Base-by-base conservation (phyloP, 768 basidiomycete genomes). In the Phanerochaete carnosa region DNA sequence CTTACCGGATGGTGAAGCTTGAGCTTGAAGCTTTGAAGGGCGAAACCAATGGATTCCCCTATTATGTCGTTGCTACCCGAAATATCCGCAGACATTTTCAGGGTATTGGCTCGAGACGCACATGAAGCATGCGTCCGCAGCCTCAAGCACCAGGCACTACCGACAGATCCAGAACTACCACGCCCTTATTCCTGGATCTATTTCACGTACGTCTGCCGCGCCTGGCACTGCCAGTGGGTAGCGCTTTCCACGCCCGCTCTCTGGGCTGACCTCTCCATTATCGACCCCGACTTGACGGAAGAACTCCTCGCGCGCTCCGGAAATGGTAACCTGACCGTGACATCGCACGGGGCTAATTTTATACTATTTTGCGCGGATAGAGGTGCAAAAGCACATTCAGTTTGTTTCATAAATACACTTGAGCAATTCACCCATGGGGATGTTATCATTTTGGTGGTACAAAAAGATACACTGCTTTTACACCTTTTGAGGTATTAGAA, bases 161-260 rank as follows among this genome's bases (percentile, higher is more conserved):
- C 39, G 19, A 19, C 11, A 43, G 39, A 43, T 19, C 16, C 39
- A 7, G 39, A 43, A 9, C 4, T 9, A 19, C 39, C 39, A 43
- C 39, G 39, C 19, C 51, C 51, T 13, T 55, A 61, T 32, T 25
- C 25, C 23, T 61, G 60, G 54, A 33, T 61, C 23, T 9, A 16
- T 16, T 35, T 66, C 32, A 60, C 63, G 3, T 59, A 60, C 25
- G 63, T 66, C 39, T 66, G 61, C 30, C 61, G 45, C 37, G 22
- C 22, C 12, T 64, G 63, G 61, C 39, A n/a, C n/a, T n/a, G n/a
- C n/a, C 56, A 61, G 4, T 56, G 37, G 13, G 33, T 60, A 15
- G 61, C 65, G 12, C 45, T 62, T 19, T 32, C 33, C 8, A 39
- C 45, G 12, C 43, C 61, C 11, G 29, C 58, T 16, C 59, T 66